A percentile compares a stretch with the other conserved stretches of the same genome.
phyloP scores from a whole-genome alignment of 495 filamentous ascomycete species.

The Saxophila tyrrhenica region DNA sequence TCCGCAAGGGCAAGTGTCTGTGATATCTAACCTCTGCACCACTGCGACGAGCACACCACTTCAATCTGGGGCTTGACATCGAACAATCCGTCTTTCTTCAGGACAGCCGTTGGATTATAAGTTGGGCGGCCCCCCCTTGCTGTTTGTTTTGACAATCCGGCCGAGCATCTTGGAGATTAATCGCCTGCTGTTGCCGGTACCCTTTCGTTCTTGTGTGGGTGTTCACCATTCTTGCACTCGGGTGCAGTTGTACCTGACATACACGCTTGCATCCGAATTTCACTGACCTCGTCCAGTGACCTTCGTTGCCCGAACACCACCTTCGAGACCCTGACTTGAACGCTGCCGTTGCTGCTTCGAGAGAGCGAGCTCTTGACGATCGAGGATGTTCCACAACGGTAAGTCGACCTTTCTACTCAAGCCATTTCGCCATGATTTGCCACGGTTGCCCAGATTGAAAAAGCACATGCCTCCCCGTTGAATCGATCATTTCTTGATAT shows the following conservation, averaged over 20 bases:
- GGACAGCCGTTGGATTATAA: not conserved
- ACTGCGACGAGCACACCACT: constrained; percentile 5
- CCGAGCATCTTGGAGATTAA: constrained; percentile 13
- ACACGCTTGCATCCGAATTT: constrained; percentile 5
- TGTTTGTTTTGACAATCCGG: constrained; percentile 13
- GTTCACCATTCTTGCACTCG: constrained; percentile 2
- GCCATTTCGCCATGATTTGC: not conserved
- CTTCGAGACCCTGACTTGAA: constrained; percentile 9
- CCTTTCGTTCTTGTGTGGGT: not conserved
- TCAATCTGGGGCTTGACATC: not conserved
- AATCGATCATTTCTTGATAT: not conserved
- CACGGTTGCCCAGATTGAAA: constrained; percentile 8
- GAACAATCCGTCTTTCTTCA: not conserved
- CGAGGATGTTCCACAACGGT: constrained; percentile 14
- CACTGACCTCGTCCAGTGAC: constrained; percentile 13
- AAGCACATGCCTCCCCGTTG: constrained; percentile 12
- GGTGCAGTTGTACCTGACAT: constrained; percentile 20
- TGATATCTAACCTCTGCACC: not conserved
- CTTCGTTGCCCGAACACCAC: constrained; percentile 9
- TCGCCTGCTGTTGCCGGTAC: constrained; percentile 9
- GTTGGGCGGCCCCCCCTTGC: constrained; percentile 1
- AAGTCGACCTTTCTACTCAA: constrained; percentile 4
- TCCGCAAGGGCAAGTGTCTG: not conserved
- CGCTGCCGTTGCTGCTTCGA: constrained; percentile 2
- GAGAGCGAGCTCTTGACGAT: not conserved